These are phyloP conservation scores for Globisporangium cylindrosporum DNA, from an alignment of 352 stramenopile genomes.

Conservation along the genomic window DNA sequence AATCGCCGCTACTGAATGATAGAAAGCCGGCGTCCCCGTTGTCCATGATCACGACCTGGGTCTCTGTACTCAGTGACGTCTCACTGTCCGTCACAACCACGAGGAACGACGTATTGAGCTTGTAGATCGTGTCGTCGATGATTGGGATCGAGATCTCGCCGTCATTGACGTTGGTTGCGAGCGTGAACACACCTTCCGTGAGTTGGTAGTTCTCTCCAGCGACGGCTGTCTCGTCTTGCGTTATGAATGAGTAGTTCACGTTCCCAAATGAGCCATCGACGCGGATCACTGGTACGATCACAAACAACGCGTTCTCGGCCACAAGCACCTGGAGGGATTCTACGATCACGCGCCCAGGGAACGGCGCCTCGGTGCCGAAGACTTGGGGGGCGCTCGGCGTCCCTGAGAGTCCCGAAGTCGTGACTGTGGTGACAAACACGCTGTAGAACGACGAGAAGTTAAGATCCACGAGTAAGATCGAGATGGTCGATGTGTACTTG, in stretches of 20 bases:
- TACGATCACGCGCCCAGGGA: slow-evolving; percentile 30
- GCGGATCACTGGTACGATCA: slow-evolving; percentile 34
- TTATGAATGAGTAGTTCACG: slow-evolving; percentile 34
- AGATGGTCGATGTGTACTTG: slow-evolving; percentile 12
- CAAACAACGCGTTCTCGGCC: slow-evolving; percentile 25
- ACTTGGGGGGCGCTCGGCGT: slow-evolving; percentile 16
- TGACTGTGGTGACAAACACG: slow-evolving; percentile 28
- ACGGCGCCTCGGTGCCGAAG: slow-evolving; percentile 34
- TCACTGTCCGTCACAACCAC: slow-evolving; percentile 32
- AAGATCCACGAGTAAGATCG: slow-evolving; percentile 21
- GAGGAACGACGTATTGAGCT: slow-evolving; percentile 39
- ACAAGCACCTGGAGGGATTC: slow-evolving; percentile 18
- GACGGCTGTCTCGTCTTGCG: slow-evolving; percentile 28
- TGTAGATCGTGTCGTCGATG: slow-evolving; percentile 40
- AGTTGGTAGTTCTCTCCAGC: slow-evolving; percentile 34
- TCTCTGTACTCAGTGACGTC: slow-evolving; percentile 23
- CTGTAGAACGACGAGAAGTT: slow-evolving; percentile 37
- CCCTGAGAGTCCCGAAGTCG: slow-evolving; percentile 34
- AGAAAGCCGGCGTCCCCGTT: slow-evolving; percentile 56
- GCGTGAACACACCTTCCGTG: slow-evolving; percentile 10
- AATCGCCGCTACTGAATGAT: slow-evolving; percentile 27
- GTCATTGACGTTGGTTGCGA: slow-evolving; percentile 30
- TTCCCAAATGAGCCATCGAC: slow-evolving; percentile 53
- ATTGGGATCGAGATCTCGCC: slow-evolving; percentile 32
- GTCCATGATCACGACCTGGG: slow-evolving; percentile 36